Base-by-base conservation (phyloP, 768 basidiomycete species). In the Pisolithus sp. region DNA sequence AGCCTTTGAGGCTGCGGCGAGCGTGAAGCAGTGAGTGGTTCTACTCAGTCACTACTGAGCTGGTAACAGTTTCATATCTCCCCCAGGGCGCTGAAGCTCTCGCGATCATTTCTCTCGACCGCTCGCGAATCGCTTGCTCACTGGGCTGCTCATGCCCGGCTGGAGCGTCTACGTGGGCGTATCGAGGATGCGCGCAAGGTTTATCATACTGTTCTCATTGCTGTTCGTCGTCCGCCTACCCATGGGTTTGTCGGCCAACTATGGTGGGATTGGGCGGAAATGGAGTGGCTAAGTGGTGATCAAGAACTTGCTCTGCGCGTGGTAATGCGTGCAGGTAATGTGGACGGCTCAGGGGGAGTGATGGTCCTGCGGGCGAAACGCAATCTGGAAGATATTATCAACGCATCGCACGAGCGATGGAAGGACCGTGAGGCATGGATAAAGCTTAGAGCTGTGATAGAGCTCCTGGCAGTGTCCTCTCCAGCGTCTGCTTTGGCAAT, bases 241-340 rank as follows among this genome's bases (percentile, higher is more conserved):
- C 66, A 69, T 30, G 61, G 62, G 5, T 76, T 71, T 30, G 60
- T 68, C 15, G 71, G 76, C 20, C 65, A 64, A 51, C 62, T 92
- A 54, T 92, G 86, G 86, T 89, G 83, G 82, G 80, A 84, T 58
- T 92, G 88, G 86, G 85, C 83, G 1, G 84, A 92, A 59, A 77
- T 89, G 76, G 89, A 90, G 65, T 93, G 89, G 89, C 63, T 89
- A 10, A 64, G 71, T 13, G 77, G 80, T 1, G 58, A 75, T 30
- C 61, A 70, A 18, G 75, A 79, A 30, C 71, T 75, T 31, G 76
- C 83, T 13, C 62, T 81, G 36, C 68, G 74, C 34, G 73, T 86
- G 30, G 72, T 83, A 40, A 63, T 84, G 42, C 76, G 73, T 20
- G 76, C 83, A 9, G 78, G 74, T 12, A 78, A 74, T 4, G 68